These are phyloP conservation scores for Leccinum uliginosum DNA, from an alignment of 768 basidiomycete species.

Conservation along the genomic window DNA sequence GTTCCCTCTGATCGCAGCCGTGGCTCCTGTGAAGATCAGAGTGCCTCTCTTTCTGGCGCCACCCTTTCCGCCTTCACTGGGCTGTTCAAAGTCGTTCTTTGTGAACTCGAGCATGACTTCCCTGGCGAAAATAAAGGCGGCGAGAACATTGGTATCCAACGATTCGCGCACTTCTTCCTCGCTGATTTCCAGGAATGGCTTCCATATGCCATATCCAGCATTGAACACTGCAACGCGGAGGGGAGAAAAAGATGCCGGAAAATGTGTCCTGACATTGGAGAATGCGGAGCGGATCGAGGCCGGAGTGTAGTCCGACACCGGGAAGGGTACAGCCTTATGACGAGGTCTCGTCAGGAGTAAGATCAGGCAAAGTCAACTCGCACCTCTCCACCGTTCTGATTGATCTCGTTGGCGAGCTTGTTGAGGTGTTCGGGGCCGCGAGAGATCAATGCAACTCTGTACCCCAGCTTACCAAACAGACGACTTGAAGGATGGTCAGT, in stretches of 20 bases:
- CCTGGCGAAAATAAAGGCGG: constrained; percentile 60
- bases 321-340: constrained; percentile 52
- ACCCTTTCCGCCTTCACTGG: constrained; percentile 36
- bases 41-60: constrained; percentile 57
- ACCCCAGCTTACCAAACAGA: constrained; percentile 57
- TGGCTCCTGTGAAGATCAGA: constrained; percentile 71
- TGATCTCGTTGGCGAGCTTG: constrained; percentile 52
- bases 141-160: constrained; percentile 50
- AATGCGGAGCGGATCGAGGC: constrained; percentile 50
- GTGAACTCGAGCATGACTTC: constrained; percentile 59
- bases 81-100: constrained; percentile 41
- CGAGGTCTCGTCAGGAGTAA: not conserved
- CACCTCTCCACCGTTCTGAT: constrained; percentile 55
- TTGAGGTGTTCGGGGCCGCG: constrained; percentile 51
- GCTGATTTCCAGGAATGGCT: constrained; percentile 62
- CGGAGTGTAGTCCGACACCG: constrained; percentile 47
- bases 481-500: constrained; percentile 36
- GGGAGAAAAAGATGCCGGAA: constrained; percentile 42
- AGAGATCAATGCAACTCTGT: constrained; percentile 63
- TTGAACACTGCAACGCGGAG: constrained; percentile 67
- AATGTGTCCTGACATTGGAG: constrained; percentile 40
- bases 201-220: constrained; percentile 53
- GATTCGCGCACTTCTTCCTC: constrained; percentile 51
- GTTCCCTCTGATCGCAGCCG: constrained; percentile 63
- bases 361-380: constrained; percentile 5